Evolutionary conservation across 176 grass and related monocot species (phyloP).

Genomic region (Zoysia pacifica): DNA sequence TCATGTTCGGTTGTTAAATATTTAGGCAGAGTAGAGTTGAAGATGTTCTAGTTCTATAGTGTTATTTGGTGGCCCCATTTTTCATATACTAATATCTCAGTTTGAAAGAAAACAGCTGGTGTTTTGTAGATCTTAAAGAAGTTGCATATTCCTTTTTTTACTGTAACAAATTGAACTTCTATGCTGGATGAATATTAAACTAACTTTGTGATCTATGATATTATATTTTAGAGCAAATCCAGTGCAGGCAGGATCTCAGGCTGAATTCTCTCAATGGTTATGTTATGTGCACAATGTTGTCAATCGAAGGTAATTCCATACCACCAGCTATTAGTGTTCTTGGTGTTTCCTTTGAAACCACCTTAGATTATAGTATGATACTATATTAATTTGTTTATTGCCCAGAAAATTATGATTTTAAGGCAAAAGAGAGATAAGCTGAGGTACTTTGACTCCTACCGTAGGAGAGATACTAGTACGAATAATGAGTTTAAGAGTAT

Average conservation of each 20-base stretch:
- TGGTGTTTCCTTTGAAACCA: not conserved
- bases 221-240: constrained; percentile 69
- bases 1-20: constrained; percentile 23
- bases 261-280: constrained; percentile 87
- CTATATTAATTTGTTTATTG: not conserved
- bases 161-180: not conserved
- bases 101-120: not conserved
- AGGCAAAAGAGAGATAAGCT: constrained; percentile 28
- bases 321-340: not conserved
- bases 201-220: not conserved
- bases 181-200: constrained; percentile 15
- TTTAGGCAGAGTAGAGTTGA: not conserved
- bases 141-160: not conserved
- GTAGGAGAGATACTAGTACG: not conserved
- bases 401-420: not conserved
- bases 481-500: not conserved
- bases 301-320: constrained; percentile 80
- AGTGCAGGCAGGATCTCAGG: constrained; percentile 86
- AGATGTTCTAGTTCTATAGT: not conserved
- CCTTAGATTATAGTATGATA: not conserved
- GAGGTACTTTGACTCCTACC: not conserved
- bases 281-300: constrained; percentile 94
- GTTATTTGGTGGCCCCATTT: not conserved
- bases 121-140: not conserved
- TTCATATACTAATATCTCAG: not conserved